phyloP scores from a whole-genome alignment of 2,329 filamentous ascomycete species.

The Pezicula neosporulosa region DNA sequence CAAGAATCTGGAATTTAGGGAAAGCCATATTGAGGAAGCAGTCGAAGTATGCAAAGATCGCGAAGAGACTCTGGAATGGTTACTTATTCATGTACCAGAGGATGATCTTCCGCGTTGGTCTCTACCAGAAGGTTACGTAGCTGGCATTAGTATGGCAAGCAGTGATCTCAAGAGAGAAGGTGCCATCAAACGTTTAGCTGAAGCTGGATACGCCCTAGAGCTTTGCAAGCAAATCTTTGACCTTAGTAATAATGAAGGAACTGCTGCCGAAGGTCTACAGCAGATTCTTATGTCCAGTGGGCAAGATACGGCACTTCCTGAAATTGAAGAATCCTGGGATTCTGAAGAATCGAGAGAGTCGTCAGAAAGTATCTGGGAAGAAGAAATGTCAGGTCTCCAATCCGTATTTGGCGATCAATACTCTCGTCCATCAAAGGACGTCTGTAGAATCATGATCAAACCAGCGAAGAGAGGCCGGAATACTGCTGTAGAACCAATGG shows the following conservation, averaged over 20 bases:
- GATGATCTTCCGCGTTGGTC: slow-evolving; percentile 94
- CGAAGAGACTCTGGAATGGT: slow-evolving; percentile 92
- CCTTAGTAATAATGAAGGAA: slow-evolving; percentile 66
- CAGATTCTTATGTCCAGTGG: slow-evolving; percentile 56
- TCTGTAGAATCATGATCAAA: slow-evolving; percentile 69
- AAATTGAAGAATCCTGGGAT: slow-evolving; percentile 32
- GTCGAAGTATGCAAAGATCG: slow-evolving; percentile 82
- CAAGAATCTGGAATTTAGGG: slow-evolving; percentile 77
- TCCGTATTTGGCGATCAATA: slow-evolving; percentile 82
- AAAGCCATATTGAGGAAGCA: slow-evolving; percentile 85
- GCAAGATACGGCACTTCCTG: slow-evolving; percentile 26
- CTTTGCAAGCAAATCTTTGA: slow-evolving; percentile 78
- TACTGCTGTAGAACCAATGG: slow-evolving; percentile 46
- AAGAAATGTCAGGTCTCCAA: slow-evolving; percentile 79
- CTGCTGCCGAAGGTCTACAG: slow-evolving; percentile 78
- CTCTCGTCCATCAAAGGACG: slow-evolving; percentile 52
- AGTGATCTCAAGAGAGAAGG: slow-evolving; percentile 78
- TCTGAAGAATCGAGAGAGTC: slow-evolving; percentile 40
- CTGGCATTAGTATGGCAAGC: slow-evolving; percentile 82
- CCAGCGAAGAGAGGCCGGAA: slow-evolving; percentile 48
- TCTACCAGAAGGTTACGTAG: slow-evolving; percentile 85
- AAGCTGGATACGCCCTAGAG: slow-evolving; percentile 81
- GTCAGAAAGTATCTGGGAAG: slow-evolving; percentile 72
- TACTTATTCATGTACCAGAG: slow-evolving; percentile 94
- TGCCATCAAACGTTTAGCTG: slow-evolving; percentile 75